Evolutionary conservation across 768 basidiomycete genomes (phyloP).

Genomic region (Lactarius indigo): DNA sequence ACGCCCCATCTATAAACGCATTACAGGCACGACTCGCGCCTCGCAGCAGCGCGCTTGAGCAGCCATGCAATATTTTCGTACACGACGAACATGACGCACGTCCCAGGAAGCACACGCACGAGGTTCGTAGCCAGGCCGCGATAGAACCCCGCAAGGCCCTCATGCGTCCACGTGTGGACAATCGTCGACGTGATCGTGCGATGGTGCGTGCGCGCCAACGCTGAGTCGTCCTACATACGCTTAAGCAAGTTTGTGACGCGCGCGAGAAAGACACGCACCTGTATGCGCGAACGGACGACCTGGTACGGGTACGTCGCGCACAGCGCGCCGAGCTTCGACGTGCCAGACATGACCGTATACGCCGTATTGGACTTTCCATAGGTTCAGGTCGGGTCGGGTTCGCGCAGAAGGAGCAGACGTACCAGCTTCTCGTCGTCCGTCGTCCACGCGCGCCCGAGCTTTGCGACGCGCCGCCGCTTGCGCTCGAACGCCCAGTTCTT

Average conservation of each 20-base stretch:
- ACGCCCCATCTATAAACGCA: no score
- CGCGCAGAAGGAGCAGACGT: background rate
- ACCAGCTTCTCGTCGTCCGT: background rate
- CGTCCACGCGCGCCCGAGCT: background rate
- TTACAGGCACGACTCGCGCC: conserved; percentile 28
- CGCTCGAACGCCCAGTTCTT: background rate
- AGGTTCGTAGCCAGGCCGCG: no score
- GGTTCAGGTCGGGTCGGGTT: background rate
- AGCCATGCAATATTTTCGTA: no score
- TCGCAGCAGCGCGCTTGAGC: background rate
- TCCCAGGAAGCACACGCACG: no score
- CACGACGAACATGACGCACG: no score
- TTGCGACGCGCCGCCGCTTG: background rate
- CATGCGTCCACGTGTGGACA: background rate
- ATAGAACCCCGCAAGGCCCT: background rate
- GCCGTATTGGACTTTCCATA: background rate
- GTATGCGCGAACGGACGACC: background rate
- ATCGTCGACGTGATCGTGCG: background rate
- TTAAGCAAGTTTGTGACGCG: no score
- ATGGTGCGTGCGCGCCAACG: background rate
- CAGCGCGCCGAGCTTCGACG: background rate
- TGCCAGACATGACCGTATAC: background rate
- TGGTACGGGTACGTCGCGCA: background rate
- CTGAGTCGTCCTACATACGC: background rate
- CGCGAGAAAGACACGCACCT: background rate